These are phyloP conservation scores for Cyclotella atomus DNA, from an alignment of 108 stramenopile species.

Conservation along the genomic window DNA sequence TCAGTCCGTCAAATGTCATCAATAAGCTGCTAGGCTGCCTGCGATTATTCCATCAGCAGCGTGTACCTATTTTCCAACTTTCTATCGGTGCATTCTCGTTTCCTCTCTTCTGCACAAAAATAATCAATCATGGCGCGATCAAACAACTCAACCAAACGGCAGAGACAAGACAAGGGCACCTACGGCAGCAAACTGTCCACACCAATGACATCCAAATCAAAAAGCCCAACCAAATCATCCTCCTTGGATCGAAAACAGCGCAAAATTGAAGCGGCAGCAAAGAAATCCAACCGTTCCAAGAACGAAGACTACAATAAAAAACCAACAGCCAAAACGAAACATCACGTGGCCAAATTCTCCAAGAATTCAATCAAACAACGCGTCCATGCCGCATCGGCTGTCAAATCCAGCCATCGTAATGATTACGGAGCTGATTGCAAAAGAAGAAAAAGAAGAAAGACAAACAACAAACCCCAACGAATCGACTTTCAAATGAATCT, in stretches of 20 bases:
- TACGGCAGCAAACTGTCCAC: not conserved
- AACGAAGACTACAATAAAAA: not conserved
- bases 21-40: no score
- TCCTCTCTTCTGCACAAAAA: no score
- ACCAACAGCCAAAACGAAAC: slow-evolving; percentile 1
- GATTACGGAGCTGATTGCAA: not conserved
- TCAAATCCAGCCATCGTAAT: not conserved
- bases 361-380: slow-evolving; percentile 28
- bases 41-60: no score
- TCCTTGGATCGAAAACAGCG: not conserved
- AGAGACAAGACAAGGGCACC: not conserved
- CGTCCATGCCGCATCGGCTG: not conserved
- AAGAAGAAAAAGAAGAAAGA: not conserved
- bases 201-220: not conserved
- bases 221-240: not conserved
- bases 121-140: not conserved
- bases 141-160: not conserved
- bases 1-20: no score
- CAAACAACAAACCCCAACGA: not conserved
- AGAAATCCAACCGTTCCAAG: no score
- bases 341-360: slow-evolving; percentile 14
- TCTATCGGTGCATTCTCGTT: no score
- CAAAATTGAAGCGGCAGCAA: slow-evolving; percentile 13
- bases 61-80: no score
- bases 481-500: slow-evolving; percentile 39